Evolutionary conservation across 208 protist genomes (phyloP).

Genomic region (Phytomonas sp.): DNA sequence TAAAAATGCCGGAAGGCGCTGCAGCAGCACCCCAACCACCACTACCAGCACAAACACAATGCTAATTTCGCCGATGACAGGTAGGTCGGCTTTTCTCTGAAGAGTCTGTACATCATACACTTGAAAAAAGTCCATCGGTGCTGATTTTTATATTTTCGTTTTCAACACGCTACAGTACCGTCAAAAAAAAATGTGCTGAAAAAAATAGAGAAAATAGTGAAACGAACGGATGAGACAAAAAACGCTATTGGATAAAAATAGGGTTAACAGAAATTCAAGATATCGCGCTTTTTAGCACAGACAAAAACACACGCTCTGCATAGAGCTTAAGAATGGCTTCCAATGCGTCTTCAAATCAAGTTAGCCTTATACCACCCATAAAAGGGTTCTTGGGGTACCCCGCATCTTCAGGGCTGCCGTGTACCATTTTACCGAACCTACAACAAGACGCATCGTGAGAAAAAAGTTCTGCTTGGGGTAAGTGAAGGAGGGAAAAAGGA

Average conservation of each 20-base stretch:
- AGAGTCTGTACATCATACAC: constrained; percentile 17
- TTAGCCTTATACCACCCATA: background rate
- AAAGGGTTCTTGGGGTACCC: background rate
- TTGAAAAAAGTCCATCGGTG: constrained; percentile 29
- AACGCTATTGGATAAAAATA: no score
- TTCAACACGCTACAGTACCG: background rate
- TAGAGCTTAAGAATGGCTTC: no score
- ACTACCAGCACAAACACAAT: constrained; percentile 15
- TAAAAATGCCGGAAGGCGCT: background rate
- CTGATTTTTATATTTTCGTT: background rate
- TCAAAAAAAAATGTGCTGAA: background rate
- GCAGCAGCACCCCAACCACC: constrained; percentile 12
- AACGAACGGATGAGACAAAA: background rate
- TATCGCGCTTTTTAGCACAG: no score
- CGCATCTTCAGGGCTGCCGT: no score
- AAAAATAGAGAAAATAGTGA: background rate
- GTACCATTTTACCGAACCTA: no score
- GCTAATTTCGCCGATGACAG: constrained; percentile 9
- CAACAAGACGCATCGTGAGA: no score
- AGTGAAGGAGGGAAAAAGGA: background rate
- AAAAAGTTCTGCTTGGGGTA: background rate
- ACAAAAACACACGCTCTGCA: no score
- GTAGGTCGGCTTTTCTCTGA: background rate
- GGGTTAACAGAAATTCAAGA: no score
- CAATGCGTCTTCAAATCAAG: no score